A percentile compares a stretch with the other conserved stretches of the same genome.
phyloP scores from a whole-genome alignment of 345 rosid species.

The Eucalyptus rudis region DNA sequence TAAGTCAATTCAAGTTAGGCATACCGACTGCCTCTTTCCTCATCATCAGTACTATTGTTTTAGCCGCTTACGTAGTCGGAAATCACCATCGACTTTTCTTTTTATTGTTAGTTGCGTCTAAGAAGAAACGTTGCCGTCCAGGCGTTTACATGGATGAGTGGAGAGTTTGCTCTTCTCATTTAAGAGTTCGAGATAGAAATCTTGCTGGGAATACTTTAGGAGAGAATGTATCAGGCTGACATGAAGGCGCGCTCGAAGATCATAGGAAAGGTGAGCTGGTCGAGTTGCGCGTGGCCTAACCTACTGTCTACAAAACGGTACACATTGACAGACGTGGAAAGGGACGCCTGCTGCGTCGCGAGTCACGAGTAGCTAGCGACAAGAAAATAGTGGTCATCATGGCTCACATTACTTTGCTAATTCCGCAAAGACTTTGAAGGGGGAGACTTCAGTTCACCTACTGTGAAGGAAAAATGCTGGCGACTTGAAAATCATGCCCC shows the following conservation, averaged over 20 bases:
- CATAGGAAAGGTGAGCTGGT: not conserved
- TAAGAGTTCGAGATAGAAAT: not conserved
- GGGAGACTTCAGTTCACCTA: not conserved
- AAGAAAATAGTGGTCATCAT: not conserved
- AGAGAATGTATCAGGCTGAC: too few relatives aligned
- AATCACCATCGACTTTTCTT: not conserved
- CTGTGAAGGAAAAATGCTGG: accelerated
- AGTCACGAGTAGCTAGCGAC: not conserved
- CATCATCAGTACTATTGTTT: not conserved
- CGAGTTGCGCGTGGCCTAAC: not conserved
- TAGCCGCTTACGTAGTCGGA: not conserved
- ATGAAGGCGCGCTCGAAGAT: too few relatives aligned
- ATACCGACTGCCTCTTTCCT: not conserved
- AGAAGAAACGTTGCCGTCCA: not conserved
- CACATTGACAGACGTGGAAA: not conserved
- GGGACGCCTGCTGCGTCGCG: not conserved
- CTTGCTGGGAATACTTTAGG: not conserved
- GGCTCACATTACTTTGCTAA: not conserved
- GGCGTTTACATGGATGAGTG: accelerated
- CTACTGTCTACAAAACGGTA: accelerated
- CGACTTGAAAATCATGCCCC: not conserved
- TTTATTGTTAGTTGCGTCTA: not conserved
- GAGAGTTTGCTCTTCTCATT: not conserved
- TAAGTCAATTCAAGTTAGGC: not conserved
- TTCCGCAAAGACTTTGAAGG: not conserved